Evolutionary conservation across 495 filamentous ascomycete species (phyloP).

Genomic region (Penicillium soppii): DNA sequence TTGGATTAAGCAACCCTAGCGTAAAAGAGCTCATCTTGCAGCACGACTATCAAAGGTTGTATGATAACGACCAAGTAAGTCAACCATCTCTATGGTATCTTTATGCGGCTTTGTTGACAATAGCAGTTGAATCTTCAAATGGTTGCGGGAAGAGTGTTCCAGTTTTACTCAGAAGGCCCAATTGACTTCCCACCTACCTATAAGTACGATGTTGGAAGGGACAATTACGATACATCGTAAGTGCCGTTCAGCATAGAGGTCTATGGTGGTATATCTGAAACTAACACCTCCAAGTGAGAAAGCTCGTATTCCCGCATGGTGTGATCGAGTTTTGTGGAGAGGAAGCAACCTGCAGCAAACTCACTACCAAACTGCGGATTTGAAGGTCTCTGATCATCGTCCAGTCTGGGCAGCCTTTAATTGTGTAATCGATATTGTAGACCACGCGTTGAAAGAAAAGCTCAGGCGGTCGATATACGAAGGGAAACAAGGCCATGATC

Average conservation of each 20-base stretch:
- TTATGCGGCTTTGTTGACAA: conserved; percentile 8
- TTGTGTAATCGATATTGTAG: conserved; percentile 74
- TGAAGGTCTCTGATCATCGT: conserved; percentile 89
- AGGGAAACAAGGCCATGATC: conserved; percentile 60
- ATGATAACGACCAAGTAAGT: conserved; percentile 86
- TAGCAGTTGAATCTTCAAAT: conserved; percentile 88
- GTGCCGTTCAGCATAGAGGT: conserved; percentile 17
- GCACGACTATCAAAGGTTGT: conserved; percentile 73
- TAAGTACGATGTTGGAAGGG: conserved; percentile 85
- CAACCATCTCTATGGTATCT: not conserved
- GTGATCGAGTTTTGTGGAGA: conserved; percentile 86
- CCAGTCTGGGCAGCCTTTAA: conserved; percentile 89
- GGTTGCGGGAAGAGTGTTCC: conserved; percentile 86
- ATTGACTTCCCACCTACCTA: conserved; percentile 92
- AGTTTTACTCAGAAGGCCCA: conserved; percentile 81
- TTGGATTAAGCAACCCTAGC: conserved; percentile 78
- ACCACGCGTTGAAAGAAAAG: conserved; percentile 68
- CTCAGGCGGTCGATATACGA: conserved; percentile 72
- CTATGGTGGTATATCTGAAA: not conserved
- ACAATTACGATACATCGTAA: conserved; percentile 90
- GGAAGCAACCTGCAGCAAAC: conserved; percentile 79
- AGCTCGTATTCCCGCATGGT: conserved; percentile 93
- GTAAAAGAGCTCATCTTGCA: conserved; percentile 71
- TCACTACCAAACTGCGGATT: conserved; percentile 71
- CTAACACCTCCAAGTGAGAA: conserved; percentile 64